Evolutionary conservation across 225 moss, liverwort and hornwort species (phyloP), one percentile per base, ranked within the genome.

Genomic region (Straminergon stramineum): DNA sequence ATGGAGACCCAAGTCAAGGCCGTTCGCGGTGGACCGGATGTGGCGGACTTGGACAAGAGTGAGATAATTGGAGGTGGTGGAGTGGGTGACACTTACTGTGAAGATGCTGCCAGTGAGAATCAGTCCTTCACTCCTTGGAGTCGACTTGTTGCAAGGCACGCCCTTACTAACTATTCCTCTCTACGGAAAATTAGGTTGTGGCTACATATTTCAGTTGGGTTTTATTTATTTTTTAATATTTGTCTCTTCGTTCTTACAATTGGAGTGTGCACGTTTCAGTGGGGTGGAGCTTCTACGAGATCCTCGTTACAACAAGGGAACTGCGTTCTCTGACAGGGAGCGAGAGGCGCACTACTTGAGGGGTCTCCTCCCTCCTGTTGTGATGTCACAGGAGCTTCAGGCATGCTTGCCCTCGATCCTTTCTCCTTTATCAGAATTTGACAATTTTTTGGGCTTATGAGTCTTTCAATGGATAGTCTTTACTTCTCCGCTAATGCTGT

Each of bases 281-380:
- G 97, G 97, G 53, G 75, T 95, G 85, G 97, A 97, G 93, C 90
- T 97, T 78, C 88, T 97, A 48, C 93, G 97, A 87, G 95, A 97
- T 83, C 97, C 97, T 35, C 96, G 96, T 31, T 97, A 91, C 86
- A 97, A 97, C 90, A 97, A 97, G 66, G 97, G 97, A 26, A 94
- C 95, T 89, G 96, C 97, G 14, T 97, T 97, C 17, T 81, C 88
- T 26, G 94, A 95, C n/a, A 39, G 91, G 78, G 97, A 97, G 90
- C 94, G 97, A 71, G 94, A 95, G 53, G 81, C 92, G 66, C 97
- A 96, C 81, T 97, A 97, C 90, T 92, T 97, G 92, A 92, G 94
- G 84, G 97, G 97, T 13, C 95, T 97, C 37, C 93, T 97, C 2
- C 97, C 97, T n/a, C 97, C 97, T 79, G 94, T 90, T 62, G 93